Base-by-base conservation (phyloP, 331 rosid genomes). In the Saraca asoca region DNA sequence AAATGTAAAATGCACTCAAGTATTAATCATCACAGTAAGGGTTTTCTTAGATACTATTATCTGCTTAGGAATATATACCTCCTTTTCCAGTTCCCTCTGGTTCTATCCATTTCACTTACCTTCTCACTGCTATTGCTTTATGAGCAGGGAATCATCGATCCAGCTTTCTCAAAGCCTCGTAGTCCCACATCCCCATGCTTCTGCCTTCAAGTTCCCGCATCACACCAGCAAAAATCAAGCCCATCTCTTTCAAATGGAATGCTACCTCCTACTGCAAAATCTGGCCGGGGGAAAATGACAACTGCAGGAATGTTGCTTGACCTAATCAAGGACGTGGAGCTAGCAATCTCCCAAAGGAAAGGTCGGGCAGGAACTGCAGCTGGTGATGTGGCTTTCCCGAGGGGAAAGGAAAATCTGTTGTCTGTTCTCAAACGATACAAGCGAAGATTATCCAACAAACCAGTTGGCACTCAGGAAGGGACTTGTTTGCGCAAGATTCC, bases 361-460 rank as follows among this genome's bases (percentile, higher is more conserved):
- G 97, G 99, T 39, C 90, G 96, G 20, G 78, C 84, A 0, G 96
- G 97, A 58, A 90, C 97, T 7, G 92, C 91, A 15, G 97, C 96
- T 0, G 97, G 97, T 17, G 96, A 90, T 18, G 96, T 93, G 41
- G 98, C 98, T 37, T 90, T 88, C 78, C 93, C 99, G 0, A 86
- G 19, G 80, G 99, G 97, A 49, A 90, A 86, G 75, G 95, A 83
- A 59, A 94, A 90, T 71, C 69, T 94, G 74, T 88, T 93, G 0
- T 88, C 97, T 17, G 99, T 88, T 64, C 96, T 94, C 72, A 94
- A 94, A 76, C 89, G 99, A 24, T 94, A 90, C 72, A 90, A 82
- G 85, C 87, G 92, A 0, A 79, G 96, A 43, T 72, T 94, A 69
- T 80, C 95, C 43, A 85, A 75, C 83, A 94, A 86, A 63, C 65